These are phyloP conservation scores for Pseudozyma thailandica DNA, from an alignment of 1,284 basidiomycete genomes.

Conservation along the genomic window DNA sequence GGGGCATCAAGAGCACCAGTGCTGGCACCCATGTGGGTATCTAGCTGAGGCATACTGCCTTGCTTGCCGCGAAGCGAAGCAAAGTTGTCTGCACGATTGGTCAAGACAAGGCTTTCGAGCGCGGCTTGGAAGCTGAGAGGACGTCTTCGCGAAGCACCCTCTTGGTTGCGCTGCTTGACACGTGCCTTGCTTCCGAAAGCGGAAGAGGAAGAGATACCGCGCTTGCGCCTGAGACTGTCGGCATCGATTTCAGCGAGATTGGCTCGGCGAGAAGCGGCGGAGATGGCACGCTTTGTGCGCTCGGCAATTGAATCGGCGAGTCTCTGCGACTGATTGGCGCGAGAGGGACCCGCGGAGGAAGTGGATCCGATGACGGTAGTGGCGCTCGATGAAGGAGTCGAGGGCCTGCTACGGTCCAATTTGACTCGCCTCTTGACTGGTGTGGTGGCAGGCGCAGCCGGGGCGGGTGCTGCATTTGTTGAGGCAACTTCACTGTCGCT, in stretches of 20 bases:
- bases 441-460: slow-evolving; percentile 14
- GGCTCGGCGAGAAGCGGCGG: slow-evolving; percentile 29
- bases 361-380: slow-evolving; percentile 9
- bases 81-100: slow-evolving; percentile 41
- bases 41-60: slow-evolving; percentile 41
- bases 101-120: slow-evolving; percentile 50
- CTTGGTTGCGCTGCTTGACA: slow-evolving; percentile 57
- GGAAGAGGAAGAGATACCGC: slow-evolving; percentile 56
- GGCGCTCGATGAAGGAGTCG: slow-evolving; percentile 16
- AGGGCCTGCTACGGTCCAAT: slow-evolving; percentile 12
- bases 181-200: slow-evolving; percentile 59
- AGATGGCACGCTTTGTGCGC: slow-evolving; percentile 28
- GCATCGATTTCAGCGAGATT: slow-evolving; percentile 26
- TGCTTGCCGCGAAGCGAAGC: slow-evolving; percentile 41
- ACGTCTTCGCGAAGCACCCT: slow-evolving; percentile 39
- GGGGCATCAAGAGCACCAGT: slow-evolving; percentile 45
- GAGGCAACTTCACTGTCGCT: slow-evolving; percentile 17
- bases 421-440: slow-evolving; percentile 37
- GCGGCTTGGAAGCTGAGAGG: slow-evolving; percentile 61
- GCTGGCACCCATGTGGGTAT: slow-evolving; percentile 29
- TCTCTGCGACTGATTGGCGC: slow-evolving; percentile 12
- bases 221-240: slow-evolving; percentile 34
- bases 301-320: slow-evolving; percentile 29
- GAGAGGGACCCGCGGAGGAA: slow-evolving; percentile 11
- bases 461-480: slow-evolving; percentile 13